Percentiles rank a stretch among this genome's conserved stretches.
Evolutionary conservation across 768 basidiomycete genomes (phyloP).

Genomic region (Boletus subcaerulescens): DNA sequence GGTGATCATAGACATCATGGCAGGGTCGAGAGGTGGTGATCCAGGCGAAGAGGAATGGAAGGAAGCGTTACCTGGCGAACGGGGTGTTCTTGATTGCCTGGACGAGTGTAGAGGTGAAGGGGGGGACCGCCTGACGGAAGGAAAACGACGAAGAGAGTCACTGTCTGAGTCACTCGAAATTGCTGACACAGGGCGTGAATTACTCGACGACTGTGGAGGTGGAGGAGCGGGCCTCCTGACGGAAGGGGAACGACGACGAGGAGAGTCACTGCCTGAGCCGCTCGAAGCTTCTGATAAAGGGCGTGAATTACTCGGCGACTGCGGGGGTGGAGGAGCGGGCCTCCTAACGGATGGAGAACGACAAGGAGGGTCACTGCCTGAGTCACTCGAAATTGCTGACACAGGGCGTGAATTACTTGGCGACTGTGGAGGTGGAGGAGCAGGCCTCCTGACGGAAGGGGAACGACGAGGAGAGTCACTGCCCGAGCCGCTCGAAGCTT

Average conservation of each 20-base stretch:
- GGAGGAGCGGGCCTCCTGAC: too few species aligned
- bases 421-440: too few species aligned
- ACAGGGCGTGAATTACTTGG: too few species aligned
- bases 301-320: neutral
- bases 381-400: too few species aligned
- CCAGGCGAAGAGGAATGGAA: neutral
- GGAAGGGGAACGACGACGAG: neutral
- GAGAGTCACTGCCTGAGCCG: neutral
- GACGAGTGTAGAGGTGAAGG: slow-evolving; percentile 4
- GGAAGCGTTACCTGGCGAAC: neutral
- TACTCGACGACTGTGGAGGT: too few species aligned
- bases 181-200: too few species aligned
- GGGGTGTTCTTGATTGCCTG: neutral
- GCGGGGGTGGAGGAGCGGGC: too few species aligned
- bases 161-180: too few species aligned
- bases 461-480: neutral
- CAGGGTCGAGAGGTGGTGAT: neutral
- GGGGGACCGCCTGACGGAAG: neutral
- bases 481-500: neutral
- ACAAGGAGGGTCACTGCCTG: neutral
- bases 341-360: neutral
- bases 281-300: neutral
- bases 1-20: neutral
- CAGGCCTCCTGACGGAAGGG: too few species aligned
- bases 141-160: too few species aligned